Evolutionary conservation across 371 early-diverging fungal species (phyloP), one percentile per base, ranked within the genome.

Genomic region (Apophysomyces ossiformis): DNA sequence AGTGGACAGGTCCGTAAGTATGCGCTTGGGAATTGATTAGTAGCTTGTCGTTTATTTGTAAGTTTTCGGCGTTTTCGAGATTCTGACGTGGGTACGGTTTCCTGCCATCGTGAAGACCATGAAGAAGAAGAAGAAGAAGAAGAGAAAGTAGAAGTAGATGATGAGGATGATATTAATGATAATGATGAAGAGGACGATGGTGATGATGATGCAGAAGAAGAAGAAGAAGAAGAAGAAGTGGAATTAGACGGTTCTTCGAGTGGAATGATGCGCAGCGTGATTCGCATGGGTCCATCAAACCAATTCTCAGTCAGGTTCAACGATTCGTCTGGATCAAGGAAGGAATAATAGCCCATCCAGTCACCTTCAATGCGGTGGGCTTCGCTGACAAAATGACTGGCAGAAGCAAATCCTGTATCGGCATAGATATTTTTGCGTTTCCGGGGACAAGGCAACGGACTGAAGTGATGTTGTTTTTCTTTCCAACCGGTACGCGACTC

Each of bases 301-400:
- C 81, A 79, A 37, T 75, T 73, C 65, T 74, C 74, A 44, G 64
- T 64, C 2, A 39, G 7, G 7, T 18, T 47, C 15, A 16, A 45
- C 2, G 46, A n/a, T 16, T 76, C 78, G 16, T 76, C 78, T 0
- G 68, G 63, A 44, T 81, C 81, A 58, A 76, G 63, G 26, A 79
- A 82, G 18, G 82, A 73, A 36, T 82, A 82, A 41, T 82, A 82
- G 4, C 82, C 82, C 57, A 82, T 71, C 82, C 82, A 82, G 56
- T 82, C 82, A 43, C 82, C 82, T 73, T 79, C 76, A 18, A 82
- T 79, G 11, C 65, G 58, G 43, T 76, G 70, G 1, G 82, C 77
- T 57, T 82, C 82, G 46, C 74, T 77, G 41, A 82, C 72, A 64
- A 70, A 77, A 41, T 69, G 69, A 11, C 65, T 67, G 0, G 74